phyloP scores from a whole-genome alignment of 345 rosid species.

The Mercurialis annua region DNA sequence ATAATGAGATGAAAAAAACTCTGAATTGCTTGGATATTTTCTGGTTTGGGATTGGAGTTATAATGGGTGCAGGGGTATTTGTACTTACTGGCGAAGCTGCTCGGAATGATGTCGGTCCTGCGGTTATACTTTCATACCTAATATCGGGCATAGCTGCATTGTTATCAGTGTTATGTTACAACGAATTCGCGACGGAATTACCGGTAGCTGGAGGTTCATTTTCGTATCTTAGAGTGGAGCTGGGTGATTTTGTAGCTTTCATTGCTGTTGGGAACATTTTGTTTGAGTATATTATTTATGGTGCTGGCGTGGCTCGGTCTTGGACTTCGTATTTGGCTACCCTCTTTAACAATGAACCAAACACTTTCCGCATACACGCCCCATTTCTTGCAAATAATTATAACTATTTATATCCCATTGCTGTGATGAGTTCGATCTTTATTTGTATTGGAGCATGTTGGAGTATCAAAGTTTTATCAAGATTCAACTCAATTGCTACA shows the following conservation, averaged over 20 bases:
- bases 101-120: conserved; percentile 45
- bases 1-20: conserved; percentile 49
- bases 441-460: too few species aligned
- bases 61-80: conserved; percentile 65
- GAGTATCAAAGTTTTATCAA: too few species aligned
- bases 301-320: conserved; percentile 25
- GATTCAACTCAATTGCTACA: too few species aligned
- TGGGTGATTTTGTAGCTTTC: conserved; percentile 26
- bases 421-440: too few species aligned
- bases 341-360: conserved; percentile 17
- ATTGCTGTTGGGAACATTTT: conserved; percentile 28
- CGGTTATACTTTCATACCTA: conserved; percentile 45
- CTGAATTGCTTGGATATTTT: conserved; percentile 71
- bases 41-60: conserved; percentile 63
- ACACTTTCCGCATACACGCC: too few species aligned
- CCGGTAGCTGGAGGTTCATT: conserved; percentile 61
- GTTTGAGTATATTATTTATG: conserved; percentile 23
- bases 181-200: conserved; percentile 52
- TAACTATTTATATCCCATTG: too few species aligned
- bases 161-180: conserved; percentile 54
- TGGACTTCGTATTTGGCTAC: conserved; percentile 34
- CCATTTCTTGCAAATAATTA: too few species aligned
- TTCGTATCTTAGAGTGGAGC: conserved; percentile 40
- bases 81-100: conserved; percentile 67
- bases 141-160: conserved; percentile 48